phyloP scores from a whole-genome alignment of 345 rosid genomes.

The sweet orange (Citrus sinensis) region DVS_A1.0 CM039168.1:22353001-22353500 shows the following conservation, averaged over 20 bases:
- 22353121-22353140: background rate
- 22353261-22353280: slow-evolving; percentile 9
- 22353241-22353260: slow-evolving; percentile 4
- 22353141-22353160: background rate
- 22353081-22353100: background rate
- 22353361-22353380: background rate
- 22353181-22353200: background rate
- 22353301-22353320: slow-evolving; percentile 21
- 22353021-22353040: slow-evolving; percentile 34
- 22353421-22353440: slow-evolving; percentile 19
- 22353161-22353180: background rate
- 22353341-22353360: no score
- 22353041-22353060: slow-evolving; percentile 26
- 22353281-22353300: slow-evolving; percentile 39
- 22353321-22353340: background rate
- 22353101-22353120: background rate
- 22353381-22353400: background rate
- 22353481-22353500: slow-evolving; percentile 31
- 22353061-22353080: slow-evolving; percentile 26
- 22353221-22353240: background rate
- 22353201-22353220: no score
- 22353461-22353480: slow-evolving; percentile 45
- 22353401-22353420: slow-evolving; percentile 14
- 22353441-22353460: slow-evolving; percentile 25
- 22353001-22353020: slow-evolving; percentile 2